Percentiles rank a stretch among this genome's conserved stretches.
phyloP scores from a whole-genome alignment of 2,329 filamentous ascomycete species.

The Botrytis tulipae region DNA sequence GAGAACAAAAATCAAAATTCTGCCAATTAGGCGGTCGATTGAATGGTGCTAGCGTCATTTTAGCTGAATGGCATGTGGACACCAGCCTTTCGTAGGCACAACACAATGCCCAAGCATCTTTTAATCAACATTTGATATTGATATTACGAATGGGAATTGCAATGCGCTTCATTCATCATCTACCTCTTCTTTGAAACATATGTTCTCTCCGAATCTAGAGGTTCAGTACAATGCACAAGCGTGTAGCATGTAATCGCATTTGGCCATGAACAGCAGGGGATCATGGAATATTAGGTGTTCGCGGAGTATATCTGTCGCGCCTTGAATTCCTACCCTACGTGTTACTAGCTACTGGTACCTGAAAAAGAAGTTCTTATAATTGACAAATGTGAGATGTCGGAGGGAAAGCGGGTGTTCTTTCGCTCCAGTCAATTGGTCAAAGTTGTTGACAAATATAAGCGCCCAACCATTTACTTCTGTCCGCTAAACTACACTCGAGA shows the following conservation, averaged over 20 bases:
- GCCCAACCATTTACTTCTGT: not conserved
- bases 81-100: not conserved
- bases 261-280: not conserved
- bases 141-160: not conserved
- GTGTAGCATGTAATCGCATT: not conserved
- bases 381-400: not conserved
- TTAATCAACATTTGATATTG: not conserved
- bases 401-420: not conserved
- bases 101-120: not conserved
- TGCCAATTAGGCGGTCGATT: slow-evolving; percentile 5
- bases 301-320: not conserved
- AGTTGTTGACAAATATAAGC: not conserved
- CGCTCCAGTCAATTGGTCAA: not conserved
- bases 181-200: not conserved
- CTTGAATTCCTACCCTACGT: not conserved
- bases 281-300: not conserved
- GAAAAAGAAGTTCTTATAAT: not conserved
- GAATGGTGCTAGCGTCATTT: not conserved
- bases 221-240: not conserved
- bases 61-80: not conserved
- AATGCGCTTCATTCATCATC: not conserved
- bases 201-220: not conserved
- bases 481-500: not conserved
- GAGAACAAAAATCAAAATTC: slow-evolving; percentile 14
- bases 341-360: not conserved